These are phyloP conservation scores for Acacia acuminata DNA, from an alignment of 306 rosid species.

Conservation along the genomic window DNA sequence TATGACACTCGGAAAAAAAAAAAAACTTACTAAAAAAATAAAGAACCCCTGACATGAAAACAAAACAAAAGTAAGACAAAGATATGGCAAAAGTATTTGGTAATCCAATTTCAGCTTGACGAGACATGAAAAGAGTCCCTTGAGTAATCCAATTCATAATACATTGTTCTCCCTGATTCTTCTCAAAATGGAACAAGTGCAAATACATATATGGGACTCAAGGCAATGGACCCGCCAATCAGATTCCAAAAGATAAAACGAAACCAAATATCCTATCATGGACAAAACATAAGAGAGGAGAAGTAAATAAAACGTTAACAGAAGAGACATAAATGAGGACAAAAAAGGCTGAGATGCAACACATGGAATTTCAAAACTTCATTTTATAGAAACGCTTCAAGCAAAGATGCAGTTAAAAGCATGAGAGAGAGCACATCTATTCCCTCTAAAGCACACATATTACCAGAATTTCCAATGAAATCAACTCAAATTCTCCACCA, in stretches of 20 bases:
- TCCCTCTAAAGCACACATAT: constrained; percentile 39
- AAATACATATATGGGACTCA: neutral
- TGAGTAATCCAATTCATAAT: neutral
- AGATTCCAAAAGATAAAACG: neutral
- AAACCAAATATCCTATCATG: neutral
- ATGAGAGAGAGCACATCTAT: neutral
- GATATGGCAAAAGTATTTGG: too few relatives aligned
- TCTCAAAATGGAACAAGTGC: neutral
- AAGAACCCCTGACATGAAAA: neutral
- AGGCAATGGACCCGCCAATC: neutral
- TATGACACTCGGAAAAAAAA: neutral
- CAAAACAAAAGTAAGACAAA: too few relatives aligned
- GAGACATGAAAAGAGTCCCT: too few relatives aligned
- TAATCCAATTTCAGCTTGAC: too few relatives aligned
- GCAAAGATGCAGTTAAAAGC: constrained; percentile 35
- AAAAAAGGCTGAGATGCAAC: neutral
- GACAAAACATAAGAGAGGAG: neutral
- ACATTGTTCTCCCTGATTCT: neutral
- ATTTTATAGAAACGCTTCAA: constrained; percentile 12
- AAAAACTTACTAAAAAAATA: neutral
- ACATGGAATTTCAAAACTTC: neutral
- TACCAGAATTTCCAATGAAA: constrained; percentile 77
- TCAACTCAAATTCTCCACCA: constrained; percentile 59
- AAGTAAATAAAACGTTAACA: neutral
- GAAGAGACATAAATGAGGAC: neutral